Percentiles rank a stretch among this genome's conserved stretches.
Evolutionary conservation across 306 rosid genomes (phyloP).

Genomic region (Dicorynia guianensis): DNA sequence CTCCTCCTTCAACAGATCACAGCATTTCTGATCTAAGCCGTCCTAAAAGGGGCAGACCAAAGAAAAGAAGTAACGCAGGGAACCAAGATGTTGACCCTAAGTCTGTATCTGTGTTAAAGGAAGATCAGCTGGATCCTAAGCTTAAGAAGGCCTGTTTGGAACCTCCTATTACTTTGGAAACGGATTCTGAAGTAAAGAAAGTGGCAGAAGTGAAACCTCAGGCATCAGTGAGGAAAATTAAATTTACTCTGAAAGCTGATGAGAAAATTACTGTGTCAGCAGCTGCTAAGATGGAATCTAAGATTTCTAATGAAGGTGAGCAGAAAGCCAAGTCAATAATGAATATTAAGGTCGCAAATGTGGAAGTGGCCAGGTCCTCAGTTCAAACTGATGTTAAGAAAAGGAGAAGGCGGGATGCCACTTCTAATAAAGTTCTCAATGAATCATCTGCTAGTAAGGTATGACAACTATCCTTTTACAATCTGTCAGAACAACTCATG

Average conservation of each 20-base stretch:
- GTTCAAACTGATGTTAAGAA: conserved; percentile 35
- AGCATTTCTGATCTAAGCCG: conserved; percentile 31
- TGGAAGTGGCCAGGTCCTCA: conserved; percentile 32
- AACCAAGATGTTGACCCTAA: conserved; percentile 39
- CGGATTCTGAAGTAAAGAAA: conserved; percentile 42
- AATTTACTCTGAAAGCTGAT: conserved; percentile 32
- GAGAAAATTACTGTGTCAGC: conserved; percentile 32
- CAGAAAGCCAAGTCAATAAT: conserved; percentile 39
- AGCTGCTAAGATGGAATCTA: conserved; percentile 33
- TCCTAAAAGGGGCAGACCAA: conserved; percentile 49
- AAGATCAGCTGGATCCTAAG: conserved; percentile 33
- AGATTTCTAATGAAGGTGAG: conserved; percentile 38
- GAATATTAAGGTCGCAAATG: conserved; percentile 46
- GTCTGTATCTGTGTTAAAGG: conserved; percentile 41
- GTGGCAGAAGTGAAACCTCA: conserved; percentile 34
- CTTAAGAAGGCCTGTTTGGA: conserved; percentile 38
- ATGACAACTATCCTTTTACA: conserved; percentile 24
- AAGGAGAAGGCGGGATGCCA: conserved; percentile 36
- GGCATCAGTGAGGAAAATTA: conserved; percentile 31
- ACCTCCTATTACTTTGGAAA: conserved; percentile 33
- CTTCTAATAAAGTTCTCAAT: conserved; percentile 43
- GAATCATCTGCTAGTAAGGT: conserved; percentile 56
- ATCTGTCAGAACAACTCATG: conserved; percentile 1
- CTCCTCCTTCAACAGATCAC: conserved; percentile 14
- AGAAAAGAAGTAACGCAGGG: conserved; percentile 44